Base-by-base conservation (phyloP, 805 yeast genomes). In the Clavispora carvajalis region DNA sequence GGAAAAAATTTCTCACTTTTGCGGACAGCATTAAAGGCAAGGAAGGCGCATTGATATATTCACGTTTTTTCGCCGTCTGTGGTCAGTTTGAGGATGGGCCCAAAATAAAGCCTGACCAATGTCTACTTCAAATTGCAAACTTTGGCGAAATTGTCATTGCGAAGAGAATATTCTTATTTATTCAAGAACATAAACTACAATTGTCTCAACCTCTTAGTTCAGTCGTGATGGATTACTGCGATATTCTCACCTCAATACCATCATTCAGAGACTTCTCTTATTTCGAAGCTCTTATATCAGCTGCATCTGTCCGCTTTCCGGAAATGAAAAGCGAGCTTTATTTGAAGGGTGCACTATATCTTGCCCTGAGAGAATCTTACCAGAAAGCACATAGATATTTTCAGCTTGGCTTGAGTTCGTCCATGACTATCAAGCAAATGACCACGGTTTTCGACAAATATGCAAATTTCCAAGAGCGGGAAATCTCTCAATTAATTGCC, bases 401-500 rank as follows among this genome's bases (percentile, higher is more conserved):
- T 47, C 77, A 74, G 39, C 63, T 67, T 16, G 79, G 80, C 1
- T 47, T 86, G 11, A 35, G 53, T 1, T 52, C 60, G 2, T 74
- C 81, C 3, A 37, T 56, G 5, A 75, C 87, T 0, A 60, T 83
- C 4, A 65, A 65, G 26, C 90, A 84, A 45, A 86, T 87, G 55
- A 71, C 82, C 0, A 51, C 66, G 16, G 64, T 85, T 0, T 87
- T 77, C 56, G 89, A 85, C 54, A 62, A 77, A 3, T 79, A 75
- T 48, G 60, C 78, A 5, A 82, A 80, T 47, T 62, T 79, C 55
- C 80, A 80, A 54, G 91, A 83, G 45, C 47, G 67, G 3, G 46
- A 40, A 44, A 66, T 21, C 52, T 78, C 43, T 16, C 43, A 37
- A 7, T 21, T 55, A 13, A 25, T 46, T 7, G 35, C 46, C 4